Conservation (phyloP, 345 rosid species). For the Aquilaria sinensis region DNA sequence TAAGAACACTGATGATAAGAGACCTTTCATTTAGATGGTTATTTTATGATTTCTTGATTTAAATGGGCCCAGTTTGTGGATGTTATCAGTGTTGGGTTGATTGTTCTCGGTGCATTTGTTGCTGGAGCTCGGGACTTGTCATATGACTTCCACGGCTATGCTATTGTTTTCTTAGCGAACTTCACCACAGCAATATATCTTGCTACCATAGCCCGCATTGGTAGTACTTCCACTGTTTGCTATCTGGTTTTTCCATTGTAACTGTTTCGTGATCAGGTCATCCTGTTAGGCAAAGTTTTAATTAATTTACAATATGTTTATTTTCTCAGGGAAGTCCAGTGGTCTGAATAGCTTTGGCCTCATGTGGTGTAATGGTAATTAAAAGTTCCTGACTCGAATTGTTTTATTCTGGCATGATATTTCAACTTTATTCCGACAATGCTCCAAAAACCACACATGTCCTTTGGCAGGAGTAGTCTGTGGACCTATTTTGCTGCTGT, state of each 20-base stretch:
- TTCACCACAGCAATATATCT: slow-evolving; percentile 89
- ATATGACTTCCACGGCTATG: slow-evolving; percentile 88
- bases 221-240: slow-evolving; percentile 31
- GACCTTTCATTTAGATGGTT: slow-evolving; percentile 13
- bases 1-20: not conserved
- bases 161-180: slow-evolving; percentile 81
- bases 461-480: slow-evolving; percentile 60
- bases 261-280: not conserved
- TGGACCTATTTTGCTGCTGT: slow-evolving; percentile 74
- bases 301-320: slow-evolving; percentile 1
- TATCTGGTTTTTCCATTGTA: slow-evolving; percentile 5
- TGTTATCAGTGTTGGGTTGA: slow-evolving; percentile 85
- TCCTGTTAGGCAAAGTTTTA: too few relatives aligned
- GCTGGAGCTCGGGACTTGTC: slow-evolving; percentile 99
- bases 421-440: slow-evolving; percentile 2
- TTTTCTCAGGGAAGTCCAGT: slow-evolving; percentile 78
- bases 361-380: slow-evolving; percentile 97
- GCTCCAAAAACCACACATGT: slow-evolving; percentile 16
- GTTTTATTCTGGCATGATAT: not conserved
- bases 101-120: slow-evolving; percentile 79
- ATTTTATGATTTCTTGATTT: slow-evolving; percentile 28
- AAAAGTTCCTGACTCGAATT: slow-evolving; percentile 12
- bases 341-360: slow-evolving; percentile 98
- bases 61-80: slow-evolving; percentile 40
- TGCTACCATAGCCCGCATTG: slow-evolving; percentile 82